phyloP scores from a whole-genome alignment of 306 rosid species.

The Cucumis hystrix region DNA sequence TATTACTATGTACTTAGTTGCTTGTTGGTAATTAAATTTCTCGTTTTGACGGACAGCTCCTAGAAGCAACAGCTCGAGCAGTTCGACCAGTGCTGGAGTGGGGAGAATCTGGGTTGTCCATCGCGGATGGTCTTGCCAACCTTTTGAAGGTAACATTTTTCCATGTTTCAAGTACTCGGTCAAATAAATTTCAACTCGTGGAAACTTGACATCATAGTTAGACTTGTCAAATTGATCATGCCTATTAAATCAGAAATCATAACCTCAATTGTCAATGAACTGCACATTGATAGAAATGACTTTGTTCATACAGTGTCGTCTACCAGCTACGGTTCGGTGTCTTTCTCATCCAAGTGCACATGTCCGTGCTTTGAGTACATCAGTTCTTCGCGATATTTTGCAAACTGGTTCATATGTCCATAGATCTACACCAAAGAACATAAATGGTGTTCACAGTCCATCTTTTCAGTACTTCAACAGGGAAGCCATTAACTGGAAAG shows the following conservation, averaged over 20 bases:
- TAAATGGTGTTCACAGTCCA: slow-evolving; percentile 31
- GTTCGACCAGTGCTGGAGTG: slow-evolving; percentile 68
- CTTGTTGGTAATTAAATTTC: not conserved
- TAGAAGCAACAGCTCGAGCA: slow-evolving; percentile 95
- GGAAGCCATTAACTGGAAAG: slow-evolving; percentile 64
- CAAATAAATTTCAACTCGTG: not conserved
- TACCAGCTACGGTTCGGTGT: slow-evolving; percentile 70
- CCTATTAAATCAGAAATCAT: not conserved
- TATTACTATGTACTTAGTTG: not conserved
- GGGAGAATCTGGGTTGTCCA: slow-evolving; percentile 85
- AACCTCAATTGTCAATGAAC: not conserved
- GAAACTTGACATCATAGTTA: not conserved
- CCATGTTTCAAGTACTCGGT: not conserved
- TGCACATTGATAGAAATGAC: not conserved
- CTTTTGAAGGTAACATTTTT: slow-evolving; percentile 17
- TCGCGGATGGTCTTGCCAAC: slow-evolving; percentile 89
- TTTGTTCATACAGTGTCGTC: slow-evolving; percentile 63
- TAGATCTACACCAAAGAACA: slow-evolving; percentile 23
- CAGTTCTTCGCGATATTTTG: slow-evolving; percentile 83
- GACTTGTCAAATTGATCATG: not conserved
- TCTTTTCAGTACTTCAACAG: slow-evolving; percentile 40
- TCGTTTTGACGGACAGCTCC: slow-evolving; percentile 29
- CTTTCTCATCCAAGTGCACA: slow-evolving; percentile 92
- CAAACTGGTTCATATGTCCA: slow-evolving; percentile 43
- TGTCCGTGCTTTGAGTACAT: slow-evolving; percentile 70